Base-by-base conservation (phyloP, 73 alveolate genomes). In the Paramecium sexaurelia region DNA sequence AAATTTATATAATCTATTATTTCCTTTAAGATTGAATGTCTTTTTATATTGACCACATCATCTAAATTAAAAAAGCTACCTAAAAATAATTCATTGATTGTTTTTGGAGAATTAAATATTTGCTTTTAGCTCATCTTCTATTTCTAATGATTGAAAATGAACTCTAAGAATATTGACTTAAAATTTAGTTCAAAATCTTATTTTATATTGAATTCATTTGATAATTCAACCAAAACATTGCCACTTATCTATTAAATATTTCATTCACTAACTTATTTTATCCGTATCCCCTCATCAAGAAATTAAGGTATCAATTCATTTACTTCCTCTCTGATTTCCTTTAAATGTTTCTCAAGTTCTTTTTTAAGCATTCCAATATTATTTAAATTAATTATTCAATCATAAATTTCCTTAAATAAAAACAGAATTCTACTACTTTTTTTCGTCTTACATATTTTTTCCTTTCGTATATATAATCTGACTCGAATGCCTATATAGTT, bases 271-370 rank as follows among this genome's bases (percentile, higher is more conserved):
- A 61, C 83, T 32, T 61, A 61, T 1, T 61, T 10, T 10, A 61
- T 26, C 20, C 20, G 24, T 26, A 61, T 26, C 11, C 47, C 83
- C 17, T 61, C 83, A 10, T 26, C 83, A 26, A 61, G 83, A 32
- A 26, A 61, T 10, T 61, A 9, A 4, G 83, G 83, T 26, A 61
- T 61, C 47, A 29, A 6, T 61, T 19, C 20, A 29, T 32, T 32
- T 61, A 61, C 6, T 61, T 61, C 83, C 83, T 61, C 83, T 26
- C 47, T 26, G 11, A 61, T 61, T 45, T 61, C 83, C 24, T 61
- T 61, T 20, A 61, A 11, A 61, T 61, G 83, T 20, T 61, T 61
- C 83, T 61, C 83, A 29, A 61, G 83, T 61, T 61, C 83, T 32
- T 32, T 61, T 26, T 20, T 61, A 11, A 22, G 11, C 83, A 61